These are phyloP conservation scores for Podospora comata DNA, from an alignment of 495 filamentous ascomycete species.

Conservation along the genomic window DNA sequence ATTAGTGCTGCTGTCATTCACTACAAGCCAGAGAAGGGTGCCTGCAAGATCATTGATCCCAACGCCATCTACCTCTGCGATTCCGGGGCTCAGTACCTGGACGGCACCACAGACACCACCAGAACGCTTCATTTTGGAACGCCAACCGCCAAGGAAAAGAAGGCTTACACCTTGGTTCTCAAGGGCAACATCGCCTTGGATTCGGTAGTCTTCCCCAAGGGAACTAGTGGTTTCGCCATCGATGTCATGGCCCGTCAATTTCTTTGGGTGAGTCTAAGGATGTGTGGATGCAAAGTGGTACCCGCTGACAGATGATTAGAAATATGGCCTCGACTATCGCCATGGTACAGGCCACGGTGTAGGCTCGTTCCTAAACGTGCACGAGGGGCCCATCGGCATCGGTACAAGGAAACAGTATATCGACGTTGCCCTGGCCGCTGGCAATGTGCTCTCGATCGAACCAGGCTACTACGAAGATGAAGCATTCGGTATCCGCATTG, in stretches of 20 bases:
- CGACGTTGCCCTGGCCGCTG: constrained; percentile 83
- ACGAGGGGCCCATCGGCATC: constrained; percentile 96
- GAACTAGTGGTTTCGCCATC: constrained; percentile 87
- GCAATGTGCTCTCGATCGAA: constrained; percentile 93
- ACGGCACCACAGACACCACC: constrained; percentile 96
- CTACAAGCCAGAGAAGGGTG: constrained; percentile 85
- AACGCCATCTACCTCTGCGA: constrained; percentile 91
- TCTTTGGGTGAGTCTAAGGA: constrained; percentile 62
- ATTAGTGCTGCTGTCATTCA: constrained; percentile 83
- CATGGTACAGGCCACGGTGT: constrained; percentile 98
- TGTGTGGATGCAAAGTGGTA: background rate
- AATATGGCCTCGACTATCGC: constrained; percentile 86
- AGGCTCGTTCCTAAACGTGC: constrained; percentile 88
- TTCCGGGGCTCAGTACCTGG: constrained; percentile 90
- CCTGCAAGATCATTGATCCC: constrained; percentile 81
- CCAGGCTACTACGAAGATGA: constrained; percentile 99
- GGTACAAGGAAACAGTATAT: constrained; percentile 87
- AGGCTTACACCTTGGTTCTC: constrained; percentile 90
- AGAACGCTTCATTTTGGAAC: constrained; percentile 88
- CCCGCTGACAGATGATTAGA: constrained; percentile 33
- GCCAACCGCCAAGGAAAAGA: constrained; percentile 80
- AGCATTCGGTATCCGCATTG: constrained; percentile 95
- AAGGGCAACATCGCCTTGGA: constrained; percentile 96
- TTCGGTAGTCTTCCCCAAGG: constrained; percentile 86
- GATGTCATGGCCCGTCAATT: constrained; percentile 87